Base-by-base conservation (phyloP, 2,329 filamentous ascomycete genomes). In the Pseudogymnoascus sp. region DNA sequence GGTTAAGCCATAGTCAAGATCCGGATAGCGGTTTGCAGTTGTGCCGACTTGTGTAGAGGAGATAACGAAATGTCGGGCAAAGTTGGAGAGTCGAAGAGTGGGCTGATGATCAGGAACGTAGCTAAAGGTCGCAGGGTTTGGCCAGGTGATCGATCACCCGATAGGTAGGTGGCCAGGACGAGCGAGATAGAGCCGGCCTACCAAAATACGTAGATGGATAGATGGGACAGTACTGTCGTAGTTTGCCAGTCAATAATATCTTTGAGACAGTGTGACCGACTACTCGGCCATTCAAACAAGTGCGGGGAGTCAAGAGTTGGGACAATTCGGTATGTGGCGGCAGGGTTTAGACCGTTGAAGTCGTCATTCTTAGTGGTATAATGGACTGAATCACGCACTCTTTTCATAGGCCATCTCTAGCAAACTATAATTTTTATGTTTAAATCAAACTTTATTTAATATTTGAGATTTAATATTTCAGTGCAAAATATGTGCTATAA, bases 101-200 rank as follows among this genome's bases (percentile, higher is more conserved):
- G 47, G 47, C 26, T 56, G 26, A 56, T 56, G 47, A 56, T 56
- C 50, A 56, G 14, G 50, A 21, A 19, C 2, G 29, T 8, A 33
- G n/a, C 29, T 21, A 33, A 56, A 13, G 14, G 6, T 21, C 29
- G 50, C 50, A 56, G 50, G 50, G 50, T 33, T 33, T 19, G 50
- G 50, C n/a, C 50, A 56, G 50, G 29, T 56, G 50, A 56, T 56
- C 50, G 16, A 56, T 33, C 50, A 33, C n/a, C 50, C 50, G 29
- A 56, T 56, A 33, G n/a, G 47, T 33, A 33, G 50, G 10, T 31
- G 16, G 29, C 26, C 31, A 19, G 50, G n/a, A 33, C 29, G n/a
- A 33, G 50, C 4, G 7, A 6, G 26, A 29, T 29, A 31, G 47
- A n/a, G 14, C 50, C 5, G 50, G 24, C 4, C 26, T 33, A 56